A percentile compares a stretch with the other conserved stretches of the same genome.
Conservation (phyloP, 2,329 filamentous ascomycete species). For the Xenoacremonium recifei region DNA sequence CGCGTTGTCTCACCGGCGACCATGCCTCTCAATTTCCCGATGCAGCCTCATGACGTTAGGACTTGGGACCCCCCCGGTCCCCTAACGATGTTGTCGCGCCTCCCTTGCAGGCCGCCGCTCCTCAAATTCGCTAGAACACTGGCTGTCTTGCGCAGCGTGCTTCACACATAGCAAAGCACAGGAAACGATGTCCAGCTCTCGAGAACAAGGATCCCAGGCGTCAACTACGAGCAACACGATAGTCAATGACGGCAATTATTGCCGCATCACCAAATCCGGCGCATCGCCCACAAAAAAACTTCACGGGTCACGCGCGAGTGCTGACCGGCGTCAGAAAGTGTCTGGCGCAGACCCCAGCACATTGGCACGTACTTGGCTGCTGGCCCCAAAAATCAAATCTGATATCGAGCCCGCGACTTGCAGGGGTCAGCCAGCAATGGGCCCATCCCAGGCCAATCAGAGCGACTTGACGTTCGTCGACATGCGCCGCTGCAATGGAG, state of each 20-base stretch:
- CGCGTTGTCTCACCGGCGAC: no score
- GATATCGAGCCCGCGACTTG: conserved; percentile 33
- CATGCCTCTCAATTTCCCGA: no score
- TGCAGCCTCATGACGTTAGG: no score
- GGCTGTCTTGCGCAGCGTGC: no score
- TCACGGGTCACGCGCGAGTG: background rate
- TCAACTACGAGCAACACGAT: no score
- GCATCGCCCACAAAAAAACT: background rate
- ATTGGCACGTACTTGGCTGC: background rate
- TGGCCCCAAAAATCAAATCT: conserved; percentile 29
- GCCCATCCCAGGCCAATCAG: conserved; percentile 32
- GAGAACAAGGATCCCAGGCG: no score
- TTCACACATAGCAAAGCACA: no score
- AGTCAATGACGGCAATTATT: background rate
- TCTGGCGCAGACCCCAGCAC: background rate
- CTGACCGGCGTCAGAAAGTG: background rate
- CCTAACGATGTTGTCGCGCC: no score
- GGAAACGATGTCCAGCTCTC: no score
- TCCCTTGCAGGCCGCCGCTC: no score
- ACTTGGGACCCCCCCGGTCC: no score
- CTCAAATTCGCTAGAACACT: no score
- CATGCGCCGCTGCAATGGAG: conserved; percentile 19
- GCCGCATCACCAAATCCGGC: background rate
- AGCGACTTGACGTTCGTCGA: conserved; percentile 32
- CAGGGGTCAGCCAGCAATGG: conserved; percentile 29